Evolutionary conservation across 805 yeast species (phyloP), one percentile per base, ranked within the genome.

Genomic region (Yarrowia deformans): DNA sequence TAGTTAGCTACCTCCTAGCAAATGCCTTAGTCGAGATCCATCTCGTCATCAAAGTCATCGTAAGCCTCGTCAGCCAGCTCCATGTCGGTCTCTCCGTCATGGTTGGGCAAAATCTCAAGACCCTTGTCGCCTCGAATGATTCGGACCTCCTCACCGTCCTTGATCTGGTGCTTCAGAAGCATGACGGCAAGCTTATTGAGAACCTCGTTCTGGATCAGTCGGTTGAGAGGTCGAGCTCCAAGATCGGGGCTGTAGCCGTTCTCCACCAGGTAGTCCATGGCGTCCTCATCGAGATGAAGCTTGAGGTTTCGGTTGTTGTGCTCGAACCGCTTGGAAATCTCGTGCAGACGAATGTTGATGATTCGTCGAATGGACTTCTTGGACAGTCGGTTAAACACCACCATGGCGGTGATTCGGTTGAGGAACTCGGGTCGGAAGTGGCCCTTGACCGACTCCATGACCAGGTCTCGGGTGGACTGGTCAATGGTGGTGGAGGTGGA

Each of bases 371-470:
- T 95, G 1, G 98, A 97, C 79, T 90, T 89, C 83, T 88, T 90
- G 18, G 97, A 91, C 72, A 95, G 84, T 74, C 97, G 87, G 84
- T 95, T 95, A 86, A 95, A 95, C 29, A 95, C 90, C 39, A 94
- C 92, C 73, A 91, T 93, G 8, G 97, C 91, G 1, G 97, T 89
- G 72, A 95, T 94, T 83, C 99, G 90, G 84, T 95, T 95, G 75
- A 95, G 84, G 82, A 95, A 95, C 80, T 95, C 99, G 6, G 99
- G 99, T 79, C 98, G 87, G 87, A 95, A 95, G 79, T 95, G 98
- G 7, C 84, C 84, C 74, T 90, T 86, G 10, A 95, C 97, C 0
- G 94, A 84, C 42, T 83, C 84, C 95, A 94, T 88, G 12, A 95
- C 98, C 72, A 84, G 82, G 49, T 88, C 90, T 76, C 87, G 89